Evolutionary conservation across 2,329 filamentous ascomycete species (phyloP), one percentile per base, ranked within the genome.

Genomic region (Helicocarpus griseus): DNA sequence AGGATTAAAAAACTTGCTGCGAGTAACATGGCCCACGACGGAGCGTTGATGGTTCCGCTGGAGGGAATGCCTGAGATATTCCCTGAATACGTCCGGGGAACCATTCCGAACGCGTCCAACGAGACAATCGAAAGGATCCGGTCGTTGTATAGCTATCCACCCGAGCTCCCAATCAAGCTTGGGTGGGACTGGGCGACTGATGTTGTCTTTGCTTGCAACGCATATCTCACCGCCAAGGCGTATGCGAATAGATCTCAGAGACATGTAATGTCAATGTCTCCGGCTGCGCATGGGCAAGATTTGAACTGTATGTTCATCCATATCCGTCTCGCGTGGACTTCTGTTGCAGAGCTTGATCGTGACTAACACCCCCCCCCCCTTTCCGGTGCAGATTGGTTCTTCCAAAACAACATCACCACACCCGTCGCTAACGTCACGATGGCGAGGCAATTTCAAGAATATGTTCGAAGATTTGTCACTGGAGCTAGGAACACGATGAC

Each of bases 191-290:
- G 52, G 49, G 39, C 36, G 8, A 52, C 49, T 9, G 50, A 54
- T 28, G 50, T 51, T 13, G 26, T 50, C 14, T 56, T 52, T 33
- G 52, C 47, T n/a, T 56, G 54, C 50, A 51, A 56, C 39, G 49
- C 53, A 5, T 43, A 54, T 17, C 35, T 29, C 17, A 52, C 44
- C 14, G 52, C 49, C 33, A 52, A 54, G 31, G 49, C 44, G 38
- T 52, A 47, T 46, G 39, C 29, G 13, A 36, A 29, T 22, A 52
- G 44, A 29, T 43, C 53, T 19, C 46, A 54, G 33, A 46, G 52
- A 45, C 53, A 54, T 50, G 26, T 51, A 19, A 56, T 56, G 54
- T 46, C 52, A 2, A 47, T 56, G 35, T 52, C 54, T 13, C 54
- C 54, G 4, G 54, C 49, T 14, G 46, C 28, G 6, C 54, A 56